Evolutionary conservation across 768 basidiomycete genomes (phyloP), one percentile per base, ranked within the genome.

Genomic region (Suillus americanus): DNA sequence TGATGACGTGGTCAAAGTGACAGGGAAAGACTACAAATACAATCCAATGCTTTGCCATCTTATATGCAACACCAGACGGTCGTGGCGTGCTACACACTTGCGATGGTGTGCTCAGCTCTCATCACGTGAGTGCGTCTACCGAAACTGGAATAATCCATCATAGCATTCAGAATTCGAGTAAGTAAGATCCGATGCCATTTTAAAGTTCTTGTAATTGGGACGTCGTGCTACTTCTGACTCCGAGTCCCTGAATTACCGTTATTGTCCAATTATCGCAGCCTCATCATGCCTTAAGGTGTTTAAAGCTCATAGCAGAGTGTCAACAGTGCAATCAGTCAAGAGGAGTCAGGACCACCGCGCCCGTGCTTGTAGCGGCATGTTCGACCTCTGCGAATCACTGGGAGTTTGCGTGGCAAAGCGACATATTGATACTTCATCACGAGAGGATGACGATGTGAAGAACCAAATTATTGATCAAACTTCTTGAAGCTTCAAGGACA

Each of bases 61-160:
- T 74, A 74, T 75, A 74, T 66, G 57, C 14, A 6, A 20, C 35
- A 5, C n/a, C n/a, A n/a, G n/a, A 4, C 5, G 30, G n/a, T 57
- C 10, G 61, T 66, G 54, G 33, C 66, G 66, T 66, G 66, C 66
- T 66, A 73, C 70, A 50, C 28, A 67, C 62, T 66, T 66, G 64
- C 66, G 62, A 74, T 75, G 68, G 71, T 74, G 74, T 77, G 74
- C 72, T 75, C 56, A 54, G 63, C 67, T 75, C 75, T 51, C 75
- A 69, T 73, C 74, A 75, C 74, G 71, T 75, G 74, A 57, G 38
- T 55, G 23, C 16, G 23, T 28, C 35, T n/a, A n/a, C n/a, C n/a
- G n/a, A n/a, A n/a, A n/a, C n/a, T 46, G 33, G 5, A 30, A 30
- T 30, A 30, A 30, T 30, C 30, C 30, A 30, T n/a, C n/a, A n/a